These are phyloP conservation scores for Naganishia sp. DNA, from an alignment of 1,284 basidiomycete species.

Conservation along the genomic window DNA sequence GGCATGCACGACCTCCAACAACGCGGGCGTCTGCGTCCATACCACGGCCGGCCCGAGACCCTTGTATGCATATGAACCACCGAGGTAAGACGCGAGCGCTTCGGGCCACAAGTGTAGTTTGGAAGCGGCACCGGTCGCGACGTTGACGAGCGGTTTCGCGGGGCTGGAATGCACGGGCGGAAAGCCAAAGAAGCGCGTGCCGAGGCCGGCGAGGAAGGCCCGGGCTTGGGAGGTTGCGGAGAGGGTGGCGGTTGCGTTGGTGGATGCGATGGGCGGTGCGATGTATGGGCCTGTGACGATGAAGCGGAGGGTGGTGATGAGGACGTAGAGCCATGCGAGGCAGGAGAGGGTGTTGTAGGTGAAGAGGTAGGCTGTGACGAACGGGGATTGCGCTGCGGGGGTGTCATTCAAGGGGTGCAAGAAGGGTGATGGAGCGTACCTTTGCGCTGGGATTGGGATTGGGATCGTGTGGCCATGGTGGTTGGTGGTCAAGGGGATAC, in stretches of 20 bases:
- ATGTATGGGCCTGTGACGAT: conserved; percentile 13
- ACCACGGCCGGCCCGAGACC: conserved; percentile 65
- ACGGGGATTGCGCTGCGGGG: conserved; percentile 1
- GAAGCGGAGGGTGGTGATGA: conserved; percentile 29
- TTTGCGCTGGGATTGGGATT: neutral
- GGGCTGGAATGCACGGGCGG: neutral
- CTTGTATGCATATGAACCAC: conserved; percentile 51
- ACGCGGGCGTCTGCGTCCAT: conserved; percentile 76
- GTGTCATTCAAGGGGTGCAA: neutral
- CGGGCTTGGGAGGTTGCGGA: neutral
- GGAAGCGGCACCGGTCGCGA: conserved; percentile 35
- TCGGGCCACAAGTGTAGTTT: conserved; percentile 36
- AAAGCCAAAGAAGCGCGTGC: conserved; percentile 1
- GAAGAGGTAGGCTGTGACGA: conserved; percentile 31
- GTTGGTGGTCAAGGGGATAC: neutral
- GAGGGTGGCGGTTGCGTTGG: neutral
- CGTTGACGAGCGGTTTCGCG: conserved; percentile 1
- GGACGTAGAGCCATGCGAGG: conserved; percentile 29
- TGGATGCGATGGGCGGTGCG: neutral
- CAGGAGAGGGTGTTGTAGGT: conserved; percentile 32
- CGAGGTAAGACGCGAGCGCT: conserved; percentile 59
- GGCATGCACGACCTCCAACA: conserved; percentile 81
- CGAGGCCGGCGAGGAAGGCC: neutral
- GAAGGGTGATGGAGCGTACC: neutral
- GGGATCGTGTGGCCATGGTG: conserved; percentile 9